A percentile compares a stretch with the other conserved stretches of the same genome.
Evolutionary conservation across 1,284 basidiomycete species (phyloP).

Genomic region (Waitea zeae): DNA sequence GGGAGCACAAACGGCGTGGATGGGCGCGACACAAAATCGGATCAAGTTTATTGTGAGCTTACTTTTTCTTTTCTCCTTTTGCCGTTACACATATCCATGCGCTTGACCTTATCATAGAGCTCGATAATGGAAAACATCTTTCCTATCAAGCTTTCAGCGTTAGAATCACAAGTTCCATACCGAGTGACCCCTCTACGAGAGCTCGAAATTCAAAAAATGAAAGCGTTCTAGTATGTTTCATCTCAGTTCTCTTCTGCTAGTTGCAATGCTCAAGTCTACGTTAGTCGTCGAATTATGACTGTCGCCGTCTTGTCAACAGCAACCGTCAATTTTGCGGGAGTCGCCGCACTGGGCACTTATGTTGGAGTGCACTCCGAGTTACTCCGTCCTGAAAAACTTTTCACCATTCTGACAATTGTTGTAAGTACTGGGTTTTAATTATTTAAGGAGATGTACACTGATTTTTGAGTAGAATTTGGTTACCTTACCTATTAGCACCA

Average conservation of each 20-base stretch:
- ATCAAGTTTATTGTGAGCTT: constrained; percentile 11
- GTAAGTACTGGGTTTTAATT: background rate
- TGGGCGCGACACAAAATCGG: constrained; percentile 10
- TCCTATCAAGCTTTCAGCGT: background rate
- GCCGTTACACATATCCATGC: background rate
- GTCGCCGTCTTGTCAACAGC: constrained; percentile 7
- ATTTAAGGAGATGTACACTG: background rate
- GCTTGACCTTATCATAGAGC: background rate
- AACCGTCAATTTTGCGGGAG: constrained; percentile 7
- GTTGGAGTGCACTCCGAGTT: constrained; percentile 5
- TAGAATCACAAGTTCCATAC: background rate
- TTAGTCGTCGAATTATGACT: constrained; percentile 4
- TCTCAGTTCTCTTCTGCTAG: too few relatives aligned
- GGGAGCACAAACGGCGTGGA: constrained; percentile 10
- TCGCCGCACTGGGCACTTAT: constrained; percentile 9
- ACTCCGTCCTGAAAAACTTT: constrained; percentile 2
- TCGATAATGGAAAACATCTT: background rate
- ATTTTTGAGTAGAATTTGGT: constrained; percentile 7
- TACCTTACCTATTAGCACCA: constrained; percentile 6
- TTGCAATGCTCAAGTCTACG: background rate
- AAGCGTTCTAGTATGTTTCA: background rate
- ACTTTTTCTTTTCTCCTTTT: background rate
- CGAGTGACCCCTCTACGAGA: background rate
- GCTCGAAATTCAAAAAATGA: background rate
- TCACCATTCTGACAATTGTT: background rate